Evolutionary conservation across 2,329 filamentous ascomycete genomes (phyloP), one percentile per base, ranked within the genome.

Genomic region (Botrytis fabae): DNA sequence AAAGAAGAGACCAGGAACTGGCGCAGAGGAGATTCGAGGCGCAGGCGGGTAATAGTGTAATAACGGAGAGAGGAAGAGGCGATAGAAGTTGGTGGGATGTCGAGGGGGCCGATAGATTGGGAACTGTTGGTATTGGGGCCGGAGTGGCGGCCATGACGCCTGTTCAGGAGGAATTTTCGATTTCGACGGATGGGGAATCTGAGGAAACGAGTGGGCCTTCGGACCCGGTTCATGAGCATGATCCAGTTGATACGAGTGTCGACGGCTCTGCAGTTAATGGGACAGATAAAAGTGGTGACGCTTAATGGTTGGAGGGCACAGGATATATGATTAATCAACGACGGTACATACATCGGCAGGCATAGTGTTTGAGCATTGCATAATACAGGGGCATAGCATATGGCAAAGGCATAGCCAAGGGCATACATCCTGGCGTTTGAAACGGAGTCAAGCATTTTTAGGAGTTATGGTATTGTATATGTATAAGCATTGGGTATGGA

Each of bases 1-100:
- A 80, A 73, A 81, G 88, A 62, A 81, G 87, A 46, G 84, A 87
- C 10, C 82, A 83, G 73, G 88, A 89, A 77, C 77, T 83, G 42
- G 81, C 80, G 7, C 81, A 78, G 57, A 83, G 74, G 78, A 82
- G 78, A 77, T 80, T 25, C 75, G 80, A 76, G 73, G 74, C 16
- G 28, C 75, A 73, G n/a, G 32, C 54, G 20, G 61, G 74, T 42
- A 74, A 46, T 16, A 73, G 66, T 65, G 70, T 72, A 73, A 66
- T 69, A 8, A 62, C 44, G 8, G 64, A 25, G 10, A 40, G 44
- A 28, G 60, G 48, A 8, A 78, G 75, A 73, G 80, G 63, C 32
- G 79, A 83, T 70, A 73, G 77, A 65, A 79, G 79, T 71, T 82
- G 81, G 81, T 82, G 81, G 81, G 81, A 82, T 71, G 70, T 57